Evolutionary conservation across 495 filamentous ascomycete species (phyloP).

Genomic region (Tuber indicum): DNA sequence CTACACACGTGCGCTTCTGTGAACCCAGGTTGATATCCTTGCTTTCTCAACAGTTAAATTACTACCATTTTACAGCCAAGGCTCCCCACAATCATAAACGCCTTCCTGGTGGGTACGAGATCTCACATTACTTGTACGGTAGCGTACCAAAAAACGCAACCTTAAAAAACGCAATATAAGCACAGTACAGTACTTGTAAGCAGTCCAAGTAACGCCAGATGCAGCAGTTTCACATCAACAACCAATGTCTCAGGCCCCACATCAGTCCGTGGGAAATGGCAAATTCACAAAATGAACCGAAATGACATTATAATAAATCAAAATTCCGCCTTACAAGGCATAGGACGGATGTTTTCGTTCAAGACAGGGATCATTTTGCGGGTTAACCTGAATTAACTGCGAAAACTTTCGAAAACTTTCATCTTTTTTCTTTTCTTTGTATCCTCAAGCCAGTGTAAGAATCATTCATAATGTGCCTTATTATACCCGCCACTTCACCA

Average conservation of each 20-base stretch:
- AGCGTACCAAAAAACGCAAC: not conserved
- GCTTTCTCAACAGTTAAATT: not conserved
- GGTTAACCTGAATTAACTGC: too few species aligned
- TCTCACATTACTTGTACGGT: not conserved
- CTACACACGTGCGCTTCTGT: not conserved
- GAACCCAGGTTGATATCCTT: not conserved
- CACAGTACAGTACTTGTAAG: not conserved
- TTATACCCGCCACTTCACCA: not conserved
- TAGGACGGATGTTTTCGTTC: too few species aligned
- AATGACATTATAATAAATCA: not conserved
- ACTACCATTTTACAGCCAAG: not conserved
- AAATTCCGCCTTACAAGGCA: not conserved
- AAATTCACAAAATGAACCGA: not conserved
- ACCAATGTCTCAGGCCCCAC: not conserved
- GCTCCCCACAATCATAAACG: not conserved
- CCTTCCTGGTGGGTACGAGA: not conserved
- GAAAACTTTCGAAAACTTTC: too few species aligned
- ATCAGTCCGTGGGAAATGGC: not conserved
- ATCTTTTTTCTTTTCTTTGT: too few species aligned
- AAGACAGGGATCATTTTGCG: too few species aligned
- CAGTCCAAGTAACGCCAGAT: not conserved
- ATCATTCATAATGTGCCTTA: not conserved
- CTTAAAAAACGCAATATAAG: not conserved
- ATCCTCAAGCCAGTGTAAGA: not conserved
- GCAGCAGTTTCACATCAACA: not conserved